phyloP scores from a whole-genome alignment of 805 yeast species.

The Hanseniaspora hatyaiensis region DNA sequence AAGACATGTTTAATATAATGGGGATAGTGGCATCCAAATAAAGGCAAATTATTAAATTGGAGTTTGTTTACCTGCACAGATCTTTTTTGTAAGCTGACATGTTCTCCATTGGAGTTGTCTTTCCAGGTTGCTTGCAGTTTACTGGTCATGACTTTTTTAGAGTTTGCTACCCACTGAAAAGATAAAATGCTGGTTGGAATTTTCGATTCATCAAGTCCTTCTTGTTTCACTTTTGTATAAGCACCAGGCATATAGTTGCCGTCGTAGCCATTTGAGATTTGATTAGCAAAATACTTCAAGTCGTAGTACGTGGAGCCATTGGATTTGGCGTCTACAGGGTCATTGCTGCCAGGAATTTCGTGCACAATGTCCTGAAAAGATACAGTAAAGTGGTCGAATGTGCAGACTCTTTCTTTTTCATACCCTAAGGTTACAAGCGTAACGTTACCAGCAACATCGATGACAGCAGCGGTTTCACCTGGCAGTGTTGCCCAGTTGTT shows the following conservation, averaged over 20 bases:
- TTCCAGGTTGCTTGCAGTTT: slow-evolving; percentile 14
- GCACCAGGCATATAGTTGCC: slow-evolving; percentile 1
- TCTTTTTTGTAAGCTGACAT: background rate
- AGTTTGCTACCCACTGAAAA: slow-evolving; percentile 36
- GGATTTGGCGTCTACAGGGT: slow-evolving; percentile 24
- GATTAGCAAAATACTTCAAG: slow-evolving; percentile 25
- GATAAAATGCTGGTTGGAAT: slow-evolving; percentile 32
- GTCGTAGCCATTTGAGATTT: slow-evolving; percentile 18
- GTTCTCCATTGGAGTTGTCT: background rate
- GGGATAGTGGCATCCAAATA: slow-evolving; percentile 30
- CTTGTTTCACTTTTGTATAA: background rate
- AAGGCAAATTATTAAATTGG: slow-evolving; percentile 28
- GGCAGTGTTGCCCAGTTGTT: slow-evolving; percentile 40
- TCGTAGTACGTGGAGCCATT: slow-evolving; percentile 16
- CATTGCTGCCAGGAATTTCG: slow-evolving; percentile 22
- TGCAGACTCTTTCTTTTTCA: slow-evolving; percentile 28
- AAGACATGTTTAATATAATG: slow-evolving; percentile 32
- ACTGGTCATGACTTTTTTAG: slow-evolving; percentile 27
- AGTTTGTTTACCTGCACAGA: slow-evolving; percentile 21
- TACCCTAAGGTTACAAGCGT: slow-evolving; percentile 46
- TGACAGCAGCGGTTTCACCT: slow-evolving; percentile 70
- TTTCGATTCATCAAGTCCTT: slow-evolving; percentile 25
- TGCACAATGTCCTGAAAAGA: slow-evolving; percentile 33
- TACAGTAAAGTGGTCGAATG: slow-evolving; percentile 28
- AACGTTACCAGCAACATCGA: slow-evolving; percentile 60